A percentile compares a stretch with the other conserved stretches of the same genome.
Evolutionary conservation across 352 stramenopile species (phyloP).

Genomic region (Pythium insidiosum): DNA sequence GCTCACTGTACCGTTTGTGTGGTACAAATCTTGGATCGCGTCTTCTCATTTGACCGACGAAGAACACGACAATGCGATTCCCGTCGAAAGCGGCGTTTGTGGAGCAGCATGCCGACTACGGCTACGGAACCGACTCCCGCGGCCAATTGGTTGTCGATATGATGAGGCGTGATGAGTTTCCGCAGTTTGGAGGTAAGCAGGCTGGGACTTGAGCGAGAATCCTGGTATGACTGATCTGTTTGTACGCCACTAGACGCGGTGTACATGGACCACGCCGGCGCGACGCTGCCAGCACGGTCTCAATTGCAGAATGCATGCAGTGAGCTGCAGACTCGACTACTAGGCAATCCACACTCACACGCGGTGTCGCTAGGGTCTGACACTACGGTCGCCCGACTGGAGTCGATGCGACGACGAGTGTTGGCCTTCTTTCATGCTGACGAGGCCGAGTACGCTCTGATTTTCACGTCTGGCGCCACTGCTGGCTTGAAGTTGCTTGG

Average conservation of each 20-base stretch:
- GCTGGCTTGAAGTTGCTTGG: constrained; percentile 72
- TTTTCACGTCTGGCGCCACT: constrained; percentile 85
- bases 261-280: constrained; percentile 81
- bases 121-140: constrained; percentile 7
- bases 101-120: neutral
- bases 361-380: too few relatives aligned
- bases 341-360: constrained; percentile 71
- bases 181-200: constrained; percentile 11
- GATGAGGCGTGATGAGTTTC: constrained; percentile 8
- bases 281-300: constrained; percentile 62
- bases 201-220: too few relatives aligned
- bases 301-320: constrained; percentile 48
- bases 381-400: constrained; percentile 44
- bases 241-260: too few relatives aligned
- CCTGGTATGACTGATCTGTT: too few relatives aligned
- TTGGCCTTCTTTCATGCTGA: constrained; percentile 57
- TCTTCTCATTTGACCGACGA: too few relatives aligned
- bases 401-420: constrained; percentile 31
- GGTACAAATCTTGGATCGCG: too few relatives aligned
- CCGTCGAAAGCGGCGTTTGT: constrained; percentile 9
- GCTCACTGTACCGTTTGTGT: too few relatives aligned
- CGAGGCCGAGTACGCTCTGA: constrained; percentile 59
- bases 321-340: constrained; percentile 37
- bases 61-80: constrained; percentile 7
- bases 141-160: constrained; percentile 3